phyloP scores from a whole-genome alignment of 306 rosid species.

The Vicia faba region DNA sequence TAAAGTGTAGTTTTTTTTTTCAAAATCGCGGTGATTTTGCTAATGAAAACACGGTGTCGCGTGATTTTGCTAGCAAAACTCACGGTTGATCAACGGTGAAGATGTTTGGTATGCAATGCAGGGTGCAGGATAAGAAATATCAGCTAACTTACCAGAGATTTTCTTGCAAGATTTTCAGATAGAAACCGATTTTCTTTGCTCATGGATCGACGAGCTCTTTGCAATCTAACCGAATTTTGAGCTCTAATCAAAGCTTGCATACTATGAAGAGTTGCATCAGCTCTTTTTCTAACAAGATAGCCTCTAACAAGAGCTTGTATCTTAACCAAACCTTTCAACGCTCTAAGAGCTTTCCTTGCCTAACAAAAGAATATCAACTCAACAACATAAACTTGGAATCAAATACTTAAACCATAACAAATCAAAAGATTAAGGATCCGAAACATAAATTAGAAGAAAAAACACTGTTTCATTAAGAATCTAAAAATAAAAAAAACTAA shows the following conservation, averaged over 20 bases:
- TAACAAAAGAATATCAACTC: conserved; percentile 31
- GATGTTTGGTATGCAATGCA: neutral
- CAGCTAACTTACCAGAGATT: conserved; percentile 51
- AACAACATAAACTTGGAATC: conserved; percentile 1
- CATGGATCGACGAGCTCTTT: conserved; percentile 83
- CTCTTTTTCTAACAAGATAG: conserved; percentile 79
- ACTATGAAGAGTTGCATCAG: conserved; percentile 84
- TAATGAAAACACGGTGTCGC: no score
- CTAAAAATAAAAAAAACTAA: conserved; percentile 36
- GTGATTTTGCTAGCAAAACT: neutral
- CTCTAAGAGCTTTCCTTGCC: conserved; percentile 93
- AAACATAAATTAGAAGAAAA: neutral
- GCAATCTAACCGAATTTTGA: conserved; percentile 66
- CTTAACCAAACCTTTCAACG: conserved; percentile 84
- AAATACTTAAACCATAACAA: neutral
- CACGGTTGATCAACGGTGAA: neutral
- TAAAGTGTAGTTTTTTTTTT: no score
- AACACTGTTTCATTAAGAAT: conserved; percentile 59
- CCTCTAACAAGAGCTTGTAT: conserved; percentile 95
- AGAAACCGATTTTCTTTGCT: conserved; percentile 58
- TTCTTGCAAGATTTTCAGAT: conserved; percentile 59
- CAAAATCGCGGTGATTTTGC: no score
- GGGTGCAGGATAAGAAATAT: neutral
- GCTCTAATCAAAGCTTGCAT: conserved; percentile 97
- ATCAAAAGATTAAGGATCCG: conserved; percentile 37